phyloP scores from a whole-genome alignment of 805 yeast genomes.

The Zygoascus tannicola region DNA sequence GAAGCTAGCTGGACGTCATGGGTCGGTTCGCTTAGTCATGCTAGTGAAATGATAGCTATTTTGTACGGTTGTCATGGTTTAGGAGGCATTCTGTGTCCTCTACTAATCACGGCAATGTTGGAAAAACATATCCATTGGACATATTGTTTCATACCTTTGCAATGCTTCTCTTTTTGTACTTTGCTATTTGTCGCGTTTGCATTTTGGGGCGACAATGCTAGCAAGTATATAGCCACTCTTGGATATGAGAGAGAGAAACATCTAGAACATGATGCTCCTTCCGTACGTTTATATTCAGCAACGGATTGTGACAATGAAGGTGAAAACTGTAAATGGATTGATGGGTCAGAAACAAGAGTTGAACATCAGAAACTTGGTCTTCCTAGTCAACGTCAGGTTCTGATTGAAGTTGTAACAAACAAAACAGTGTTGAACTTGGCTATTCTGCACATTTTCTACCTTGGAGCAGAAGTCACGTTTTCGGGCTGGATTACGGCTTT shows the following conservation, averaged over 20 bases:
- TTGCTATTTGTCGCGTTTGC: slow-evolving; percentile 31
- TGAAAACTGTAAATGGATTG: no score
- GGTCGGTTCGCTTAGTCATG: slow-evolving; percentile 38
- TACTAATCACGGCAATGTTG: slow-evolving; percentile 49
- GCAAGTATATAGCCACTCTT: slow-evolving; percentile 6
- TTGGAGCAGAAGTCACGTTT: slow-evolving; percentile 60
- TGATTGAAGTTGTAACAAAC: slow-evolving; percentile 4
- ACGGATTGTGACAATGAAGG: not conserved
- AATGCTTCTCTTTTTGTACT: slow-evolving; percentile 32
- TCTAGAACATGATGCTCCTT: not conserved
- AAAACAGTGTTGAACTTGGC: slow-evolving; percentile 36
- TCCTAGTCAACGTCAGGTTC: not conserved
- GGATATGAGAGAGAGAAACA: not conserved
- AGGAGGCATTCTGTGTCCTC: slow-evolving; percentile 64
- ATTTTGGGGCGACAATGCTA: slow-evolving; percentile 31
- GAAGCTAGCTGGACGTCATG: slow-evolving; percentile 50
- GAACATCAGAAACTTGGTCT: not conserved
- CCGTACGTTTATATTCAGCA: not conserved
- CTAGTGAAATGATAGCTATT: slow-evolving; percentile 49
- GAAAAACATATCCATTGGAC: slow-evolving; percentile 44
- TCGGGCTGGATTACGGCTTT: slow-evolving; percentile 67
- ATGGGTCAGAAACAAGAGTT: no score
- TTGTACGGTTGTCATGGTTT: slow-evolving; percentile 63
- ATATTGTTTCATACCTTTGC: slow-evolving; percentile 39
- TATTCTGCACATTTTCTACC: slow-evolving; percentile 47